Evolutionary conservation across 2,329 filamentous ascomycete genomes (phyloP).

Genomic region (Paecilomyces dactylethromorphus): DNA sequence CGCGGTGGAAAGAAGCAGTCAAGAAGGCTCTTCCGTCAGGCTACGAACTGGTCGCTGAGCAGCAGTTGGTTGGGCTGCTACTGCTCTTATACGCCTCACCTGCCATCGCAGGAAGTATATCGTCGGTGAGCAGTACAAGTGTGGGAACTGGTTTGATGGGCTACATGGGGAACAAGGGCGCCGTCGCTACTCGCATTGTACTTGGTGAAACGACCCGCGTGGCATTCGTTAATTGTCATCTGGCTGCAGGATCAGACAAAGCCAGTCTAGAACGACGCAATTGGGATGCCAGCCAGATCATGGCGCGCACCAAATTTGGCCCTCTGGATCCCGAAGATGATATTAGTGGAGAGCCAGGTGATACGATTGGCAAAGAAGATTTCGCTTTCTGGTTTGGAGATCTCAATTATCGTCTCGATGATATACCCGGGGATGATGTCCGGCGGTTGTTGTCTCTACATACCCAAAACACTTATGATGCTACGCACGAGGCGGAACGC

Average conservation of each 20-base stretch:
- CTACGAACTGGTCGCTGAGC: conserved; percentile 69
- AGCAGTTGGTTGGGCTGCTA: conserved; percentile 81
- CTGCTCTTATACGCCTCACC: conserved; percentile 81
- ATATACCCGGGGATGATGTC: conserved; percentile 84
- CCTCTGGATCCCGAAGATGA: conserved; percentile 62
- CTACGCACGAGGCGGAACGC: conserved; percentile 36
- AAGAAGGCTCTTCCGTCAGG: conserved; percentile 66
- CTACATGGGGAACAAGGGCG: conserved; percentile 95
- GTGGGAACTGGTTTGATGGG: conserved; percentile 87
- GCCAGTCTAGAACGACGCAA: conserved; percentile 73
- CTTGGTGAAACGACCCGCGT: conserved; percentile 84
- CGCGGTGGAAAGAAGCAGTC: conserved; percentile 75
- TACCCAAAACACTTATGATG: conserved; percentile 68
- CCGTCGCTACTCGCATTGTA: conserved; percentile 71
- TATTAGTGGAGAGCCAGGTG: conserved; percentile 48
- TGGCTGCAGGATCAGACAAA: conserved; percentile 79
- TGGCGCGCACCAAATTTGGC: conserved; percentile 69
- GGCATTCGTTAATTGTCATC: conserved; percentile 85
- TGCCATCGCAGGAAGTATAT: conserved; percentile 65
- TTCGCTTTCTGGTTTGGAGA: conserved; percentile 96
- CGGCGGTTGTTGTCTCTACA: conserved; percentile 76
- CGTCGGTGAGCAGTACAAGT: conserved; percentile 71
- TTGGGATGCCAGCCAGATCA: conserved; percentile 81
- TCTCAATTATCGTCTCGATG: conserved; percentile 86
- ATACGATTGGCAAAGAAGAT: conserved; percentile 79